Evolutionary conservation across 495 filamentous ascomycete genomes (phyloP).

Genomic region (Darksidea phi): DNA sequence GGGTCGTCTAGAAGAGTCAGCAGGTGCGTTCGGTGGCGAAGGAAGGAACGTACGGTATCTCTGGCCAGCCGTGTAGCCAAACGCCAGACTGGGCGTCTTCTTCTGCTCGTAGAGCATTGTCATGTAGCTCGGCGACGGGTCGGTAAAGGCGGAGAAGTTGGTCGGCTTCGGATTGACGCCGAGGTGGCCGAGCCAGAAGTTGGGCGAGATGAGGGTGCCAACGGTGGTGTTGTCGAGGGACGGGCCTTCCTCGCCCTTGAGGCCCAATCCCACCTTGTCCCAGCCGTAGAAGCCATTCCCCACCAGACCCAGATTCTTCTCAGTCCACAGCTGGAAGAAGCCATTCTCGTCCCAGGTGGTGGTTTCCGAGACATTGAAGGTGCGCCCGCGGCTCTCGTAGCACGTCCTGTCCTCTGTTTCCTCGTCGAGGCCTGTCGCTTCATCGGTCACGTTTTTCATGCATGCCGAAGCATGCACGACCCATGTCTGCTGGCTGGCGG

Average conservation of each 20-base stretch:
- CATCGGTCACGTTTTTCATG: conserved; percentile 21
- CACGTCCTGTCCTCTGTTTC: conserved; percentile 14
- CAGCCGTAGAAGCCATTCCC: conserved; percentile 50
- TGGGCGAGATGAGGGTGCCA: conserved; percentile 47
- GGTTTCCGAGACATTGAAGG: conserved; percentile 31
- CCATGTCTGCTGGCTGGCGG: conserved; percentile 48
- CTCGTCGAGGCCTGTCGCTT: conserved; percentile 10
- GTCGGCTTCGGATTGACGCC: conserved; percentile 53
- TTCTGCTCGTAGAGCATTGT: conserved; percentile 49
- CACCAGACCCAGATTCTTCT: conserved; percentile 43
- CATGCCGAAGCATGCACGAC: conserved; percentile 42
- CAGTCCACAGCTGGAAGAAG: conserved; percentile 35
- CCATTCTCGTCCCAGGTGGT: conserved; percentile 36
- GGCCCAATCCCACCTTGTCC: conserved; percentile 54
- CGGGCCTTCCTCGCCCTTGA: conserved; percentile 44
- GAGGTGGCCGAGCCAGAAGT: conserved; percentile 56
- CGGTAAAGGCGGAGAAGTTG: conserved; percentile 50
- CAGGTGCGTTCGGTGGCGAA: neutral
- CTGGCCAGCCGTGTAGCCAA: conserved; percentile 58
- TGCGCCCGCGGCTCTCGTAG: conserved; percentile 25
- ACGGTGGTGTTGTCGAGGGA: conserved; percentile 51
- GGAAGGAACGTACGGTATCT: conserved; percentile 48
- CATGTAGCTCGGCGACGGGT: conserved; percentile 52
- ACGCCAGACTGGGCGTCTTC: conserved; percentile 52
- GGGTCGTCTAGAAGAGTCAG: conserved; percentile 45